Base-by-base conservation (phyloP, 495 filamentous ascomycete genomes). In the Hyaloscypha finlandica region DNA sequence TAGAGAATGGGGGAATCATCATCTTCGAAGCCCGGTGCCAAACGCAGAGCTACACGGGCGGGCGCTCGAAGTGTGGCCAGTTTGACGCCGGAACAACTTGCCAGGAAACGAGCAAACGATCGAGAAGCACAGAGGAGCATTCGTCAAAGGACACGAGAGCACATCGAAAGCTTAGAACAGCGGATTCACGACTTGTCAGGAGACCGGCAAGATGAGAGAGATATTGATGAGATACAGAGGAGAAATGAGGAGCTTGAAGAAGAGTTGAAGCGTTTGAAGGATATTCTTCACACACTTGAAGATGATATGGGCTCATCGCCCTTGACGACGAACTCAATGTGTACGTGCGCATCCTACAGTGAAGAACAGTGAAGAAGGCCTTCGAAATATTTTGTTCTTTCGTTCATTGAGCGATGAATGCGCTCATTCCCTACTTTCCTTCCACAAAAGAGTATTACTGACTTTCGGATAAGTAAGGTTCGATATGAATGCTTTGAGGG, bases 111-210 rank as follows among this genome's bases (percentile, higher is more conserved):
- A 63, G 92, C 91, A 73, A 96, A 96, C 76, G 93, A 97, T 74
- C 86, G 93, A 51, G 91, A 94, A 77, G 93, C 93, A 20, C 93
- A 97, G 75, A 86, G 91, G 59, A 91, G 91, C 20, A 97, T 96
- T 65, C 84, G 93, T 19, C 89, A 92, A 71, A 83, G 93, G 65
- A 96, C 90, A 12, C 94, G 92, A 71, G 81, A 86, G 63, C 89
- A 93, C 71, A 95, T 96, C 68, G 91, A 93, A 61, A 81, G 77
- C 25, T 81, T 97, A 25, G 90, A 96, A 77, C 81, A 81, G 59
- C 85, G 87, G 58, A 85, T 95, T 51, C 84, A 83, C 20, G 89
- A 92, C 42, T 83, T 91, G n/a, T 83, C 71, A 12, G 62, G 61
- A 25, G 60, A 63, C 31, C 33, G 51, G n/a, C 22, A 65, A 30